Conservation (phyloP, 2,329 filamentous ascomycete species). For the Teratosphaeria nubilosa region DNA sequence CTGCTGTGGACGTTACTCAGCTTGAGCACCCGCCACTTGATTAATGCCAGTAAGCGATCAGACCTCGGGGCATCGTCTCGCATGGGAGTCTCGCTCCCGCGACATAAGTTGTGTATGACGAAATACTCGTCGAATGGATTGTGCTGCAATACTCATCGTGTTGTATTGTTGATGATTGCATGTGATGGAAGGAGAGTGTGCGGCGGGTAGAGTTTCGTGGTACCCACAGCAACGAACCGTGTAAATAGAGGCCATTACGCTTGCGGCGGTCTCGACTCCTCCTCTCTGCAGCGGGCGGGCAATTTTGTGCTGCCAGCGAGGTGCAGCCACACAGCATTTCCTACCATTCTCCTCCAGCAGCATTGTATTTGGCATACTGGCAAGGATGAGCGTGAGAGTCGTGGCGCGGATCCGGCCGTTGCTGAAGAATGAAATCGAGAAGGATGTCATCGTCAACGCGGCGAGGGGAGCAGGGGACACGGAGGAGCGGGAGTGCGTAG, state of each 20-base stretch:
- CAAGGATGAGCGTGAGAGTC: constrained; percentile 57
- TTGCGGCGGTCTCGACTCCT: not conserved
- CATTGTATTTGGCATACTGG: not conserved
- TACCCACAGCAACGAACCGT: not conserved
- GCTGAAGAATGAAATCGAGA: constrained; percentile 73
- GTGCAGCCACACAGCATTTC: not conserved
- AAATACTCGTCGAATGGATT: too few relatives aligned
- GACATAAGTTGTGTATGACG: too few relatives aligned
- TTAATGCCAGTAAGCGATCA: too few relatives aligned
- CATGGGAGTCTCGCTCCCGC: too few relatives aligned
- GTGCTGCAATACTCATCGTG: too few relatives aligned
- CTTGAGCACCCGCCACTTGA: too few relatives aligned
- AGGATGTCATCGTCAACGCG: constrained; percentile 72
- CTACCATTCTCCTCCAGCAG: not conserved
- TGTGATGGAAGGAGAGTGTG: not conserved
- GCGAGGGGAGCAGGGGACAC: constrained; percentile 45
- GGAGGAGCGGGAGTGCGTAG: constrained; percentile 42
- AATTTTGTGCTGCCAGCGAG: not conserved
- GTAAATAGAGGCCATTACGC: not conserved
- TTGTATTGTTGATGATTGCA: not conserved
- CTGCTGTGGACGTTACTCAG: too few relatives aligned
- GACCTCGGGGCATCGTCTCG: too few relatives aligned
- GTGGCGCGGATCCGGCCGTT: constrained; percentile 85
- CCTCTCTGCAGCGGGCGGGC: not conserved
- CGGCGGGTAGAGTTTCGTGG: not conserved